phyloP scores from a whole-genome alignment of 495 filamentous ascomycete species.

The Barbatosphaeria neglecta region DNA sequence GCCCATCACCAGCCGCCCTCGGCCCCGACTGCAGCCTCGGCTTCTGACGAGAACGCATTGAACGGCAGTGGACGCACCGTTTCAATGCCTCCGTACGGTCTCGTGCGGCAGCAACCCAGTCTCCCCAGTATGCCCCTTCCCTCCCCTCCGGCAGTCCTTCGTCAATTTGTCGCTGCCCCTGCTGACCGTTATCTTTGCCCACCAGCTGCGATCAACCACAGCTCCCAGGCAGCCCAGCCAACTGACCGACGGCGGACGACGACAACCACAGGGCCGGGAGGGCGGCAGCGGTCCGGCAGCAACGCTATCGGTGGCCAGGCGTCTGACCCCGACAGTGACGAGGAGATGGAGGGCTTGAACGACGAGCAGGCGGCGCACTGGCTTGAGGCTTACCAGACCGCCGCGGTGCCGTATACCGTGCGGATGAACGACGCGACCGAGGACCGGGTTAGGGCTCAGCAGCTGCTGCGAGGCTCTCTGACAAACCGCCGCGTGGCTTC shows the following conservation, averaged over 20 bases:
- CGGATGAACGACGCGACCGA: conserved; percentile 2
- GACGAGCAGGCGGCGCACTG: conserved; percentile 12
- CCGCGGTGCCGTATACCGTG: not conserved
- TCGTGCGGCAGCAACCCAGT: no score
- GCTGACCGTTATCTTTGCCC: not conserved
- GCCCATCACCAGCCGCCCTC: no score
- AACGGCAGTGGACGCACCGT: no score
- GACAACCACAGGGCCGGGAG: not conserved
- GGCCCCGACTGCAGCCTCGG: no score
- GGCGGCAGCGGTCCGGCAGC: not conserved
- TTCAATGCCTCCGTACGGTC: no score
- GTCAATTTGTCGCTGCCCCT: not conserved
- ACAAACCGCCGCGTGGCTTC: conserved; percentile 33
- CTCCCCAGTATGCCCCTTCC: no score
- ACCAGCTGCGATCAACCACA: not conserved
- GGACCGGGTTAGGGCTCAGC: conserved; percentile 24
- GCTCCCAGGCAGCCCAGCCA: not conserved
- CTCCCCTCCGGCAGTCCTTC: no score
- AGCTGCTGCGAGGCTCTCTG: conserved; percentile 25
- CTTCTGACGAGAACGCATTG: no score
- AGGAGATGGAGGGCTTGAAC: conserved; percentile 10
- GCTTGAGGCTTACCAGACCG: conserved; percentile 6
- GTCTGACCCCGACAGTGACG: conserved; percentile 16
- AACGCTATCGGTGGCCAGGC: not conserved
- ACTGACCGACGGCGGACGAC: no score